phyloP scores from a whole-genome alignment of 2,329 filamentous ascomycete species.

The Escovopsis weberi region DNA sequence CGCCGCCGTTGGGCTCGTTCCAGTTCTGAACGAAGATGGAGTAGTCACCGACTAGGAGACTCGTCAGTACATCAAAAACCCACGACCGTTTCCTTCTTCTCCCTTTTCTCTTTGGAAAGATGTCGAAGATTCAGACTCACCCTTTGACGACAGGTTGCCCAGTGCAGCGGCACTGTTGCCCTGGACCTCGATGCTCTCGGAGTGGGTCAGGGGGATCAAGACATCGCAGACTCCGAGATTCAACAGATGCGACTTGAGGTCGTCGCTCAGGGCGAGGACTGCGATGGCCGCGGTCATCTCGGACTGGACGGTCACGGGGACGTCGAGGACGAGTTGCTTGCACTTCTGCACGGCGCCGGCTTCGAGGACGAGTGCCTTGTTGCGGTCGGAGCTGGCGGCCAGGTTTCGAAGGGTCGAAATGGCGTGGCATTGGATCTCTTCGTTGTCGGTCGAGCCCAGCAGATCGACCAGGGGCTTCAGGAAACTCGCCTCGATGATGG shows the following conservation, averaged over 20 bases:
- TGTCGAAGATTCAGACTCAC: constrained; percentile 31
- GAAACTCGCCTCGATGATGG: constrained; percentile 96
- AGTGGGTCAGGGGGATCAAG: constrained; percentile 86
- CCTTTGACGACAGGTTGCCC: constrained; percentile 93
- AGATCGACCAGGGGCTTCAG: constrained; percentile 86
- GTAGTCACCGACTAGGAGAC: constrained; percentile 70
- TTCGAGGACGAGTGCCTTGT: constrained; percentile 94
- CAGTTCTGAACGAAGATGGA: constrained; percentile 91
- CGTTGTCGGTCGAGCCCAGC: constrained; percentile 88
- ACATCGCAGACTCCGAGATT: constrained; percentile 93
- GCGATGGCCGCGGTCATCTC: constrained; percentile 99
- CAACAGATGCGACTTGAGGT: constrained; percentile 81
- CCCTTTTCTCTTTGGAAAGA: neutral
- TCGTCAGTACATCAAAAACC: neutral
- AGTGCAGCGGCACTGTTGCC: constrained; percentile 94
- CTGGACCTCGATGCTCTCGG: constrained; percentile 92
- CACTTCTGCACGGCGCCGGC: constrained; percentile 96
- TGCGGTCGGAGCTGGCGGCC: constrained; percentile 89
- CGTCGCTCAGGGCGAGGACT: constrained; percentile 86
- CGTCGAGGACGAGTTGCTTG: constrained; percentile 88
- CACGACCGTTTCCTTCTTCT: neutral
- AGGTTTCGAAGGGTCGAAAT: constrained; percentile 94
- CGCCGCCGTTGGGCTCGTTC: constrained; percentile 82
- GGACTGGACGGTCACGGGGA: constrained; percentile 87
- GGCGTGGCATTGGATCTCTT: constrained; percentile 97